Percentiles rank a stretch among this genome's conserved stretches.
Evolutionary conservation across 2,329 filamentous ascomycete species (phyloP).

Genomic region (Pseudogymnoascus destructans): DNA sequence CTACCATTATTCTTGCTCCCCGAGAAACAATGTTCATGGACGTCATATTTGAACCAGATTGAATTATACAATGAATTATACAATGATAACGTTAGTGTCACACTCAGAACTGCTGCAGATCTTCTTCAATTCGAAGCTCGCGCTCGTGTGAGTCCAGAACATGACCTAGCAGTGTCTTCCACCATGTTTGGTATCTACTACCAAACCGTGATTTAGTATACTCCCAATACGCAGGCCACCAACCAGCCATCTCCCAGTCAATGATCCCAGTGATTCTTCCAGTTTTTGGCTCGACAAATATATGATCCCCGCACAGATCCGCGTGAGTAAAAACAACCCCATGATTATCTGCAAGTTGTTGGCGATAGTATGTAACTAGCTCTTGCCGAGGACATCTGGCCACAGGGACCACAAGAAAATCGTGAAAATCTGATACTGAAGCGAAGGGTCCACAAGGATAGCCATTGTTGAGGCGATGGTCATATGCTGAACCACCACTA

Average conservation of each 20-base stretch:
- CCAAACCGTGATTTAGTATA: slow-evolving; percentile 14
- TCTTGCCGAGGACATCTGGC: not conserved
- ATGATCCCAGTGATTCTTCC: slow-evolving; percentile 33
- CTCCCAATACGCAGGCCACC: slow-evolving; percentile 32
- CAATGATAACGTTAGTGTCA: not conserved
- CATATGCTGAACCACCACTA: not conserved
- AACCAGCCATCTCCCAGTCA: slow-evolving; percentile 33
- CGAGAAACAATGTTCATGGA: not conserved
- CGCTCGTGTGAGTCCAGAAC: not conserved
- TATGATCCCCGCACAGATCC: slow-evolving; percentile 33
- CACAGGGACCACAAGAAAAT: not conserved
- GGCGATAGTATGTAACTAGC: not conserved
- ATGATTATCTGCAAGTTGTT: not conserved
- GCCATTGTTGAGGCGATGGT: not conserved
- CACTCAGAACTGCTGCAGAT: not conserved
- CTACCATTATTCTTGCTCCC: not conserved
- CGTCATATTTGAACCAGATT: not conserved
- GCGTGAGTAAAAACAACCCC: slow-evolving; percentile 32
- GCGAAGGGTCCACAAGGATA: not conserved
- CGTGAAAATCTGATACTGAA: not conserved
- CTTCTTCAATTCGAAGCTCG: not conserved
- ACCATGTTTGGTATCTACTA: not conserved
- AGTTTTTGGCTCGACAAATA: slow-evolving; percentile 27
- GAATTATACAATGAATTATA: not conserved
- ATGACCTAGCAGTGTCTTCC: not conserved